Conservation (phyloP, 2,329 filamentous ascomycete species). For the Beauveria sp. region DNA sequence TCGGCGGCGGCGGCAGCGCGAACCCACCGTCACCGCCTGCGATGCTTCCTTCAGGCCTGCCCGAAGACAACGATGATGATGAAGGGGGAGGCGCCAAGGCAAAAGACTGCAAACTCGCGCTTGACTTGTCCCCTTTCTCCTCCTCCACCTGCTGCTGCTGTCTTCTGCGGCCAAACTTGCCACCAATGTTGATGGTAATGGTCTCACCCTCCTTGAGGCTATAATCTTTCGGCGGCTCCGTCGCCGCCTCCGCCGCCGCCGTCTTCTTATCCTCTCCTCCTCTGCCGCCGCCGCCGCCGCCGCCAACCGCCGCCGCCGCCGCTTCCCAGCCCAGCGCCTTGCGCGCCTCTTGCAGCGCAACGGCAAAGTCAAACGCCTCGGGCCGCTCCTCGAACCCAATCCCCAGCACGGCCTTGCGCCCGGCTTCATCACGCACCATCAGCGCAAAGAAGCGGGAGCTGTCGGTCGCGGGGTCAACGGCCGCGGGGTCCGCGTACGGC, state of each 20-base stretch:
- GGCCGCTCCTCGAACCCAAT: constrained; percentile 82
- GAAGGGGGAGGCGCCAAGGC: constrained; percentile 65
- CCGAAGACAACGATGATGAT: constrained; percentile 22
- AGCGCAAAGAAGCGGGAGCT: constrained; percentile 79
- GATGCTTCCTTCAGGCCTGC: constrained; percentile 16
- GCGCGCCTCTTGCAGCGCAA: constrained; percentile 70
- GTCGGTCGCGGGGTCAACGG: constrained; percentile 72
- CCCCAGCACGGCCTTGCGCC: constrained; percentile 71
- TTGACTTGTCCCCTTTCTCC: background rate
- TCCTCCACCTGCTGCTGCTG: constrained; percentile 14
- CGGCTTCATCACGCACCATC: constrained; percentile 66
- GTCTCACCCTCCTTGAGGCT: constrained; percentile 86
- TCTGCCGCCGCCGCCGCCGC: constrained; percentile 26
- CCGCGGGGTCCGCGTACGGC: constrained; percentile 59
- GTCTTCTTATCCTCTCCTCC: constrained; percentile 26
- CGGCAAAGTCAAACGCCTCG: constrained; percentile 79
- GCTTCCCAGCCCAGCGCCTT: constrained; percentile 58
- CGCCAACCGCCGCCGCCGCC: constrained; percentile 9
- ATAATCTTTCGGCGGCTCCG: constrained; percentile 53
- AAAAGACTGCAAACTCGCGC: constrained; percentile 45
- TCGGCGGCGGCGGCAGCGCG: constrained; percentile 62
- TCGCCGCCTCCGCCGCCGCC: constrained; percentile 26
- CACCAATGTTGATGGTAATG: constrained; percentile 69
- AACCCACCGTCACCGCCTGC: constrained; percentile 28
- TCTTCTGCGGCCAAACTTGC: constrained; percentile 38